Base-by-base conservation (phyloP, 1,139 yeast genomes). In the Taiozyma sp. region DNA sequence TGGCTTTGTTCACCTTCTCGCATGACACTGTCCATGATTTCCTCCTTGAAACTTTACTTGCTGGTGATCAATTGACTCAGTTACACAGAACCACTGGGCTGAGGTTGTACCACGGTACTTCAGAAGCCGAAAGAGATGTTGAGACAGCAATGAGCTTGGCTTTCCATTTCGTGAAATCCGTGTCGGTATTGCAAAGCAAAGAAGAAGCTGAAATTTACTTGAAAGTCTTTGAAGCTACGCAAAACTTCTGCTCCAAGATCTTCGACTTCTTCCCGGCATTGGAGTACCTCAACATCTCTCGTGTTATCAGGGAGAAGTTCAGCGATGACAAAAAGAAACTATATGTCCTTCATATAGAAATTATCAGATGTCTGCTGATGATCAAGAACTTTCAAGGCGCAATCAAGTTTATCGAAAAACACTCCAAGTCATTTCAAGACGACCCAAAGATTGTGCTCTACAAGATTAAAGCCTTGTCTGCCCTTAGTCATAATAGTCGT, bases 21-120 rank as follows among this genome's bases (percentile, higher is more conserved):
- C 53, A 68, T 64, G 68, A 76, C 59, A 58, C 74, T 32, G 55
- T 77, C 52, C 62, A 72, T 52, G n/a, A 63, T 62, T 29, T 69
- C 68, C 24, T 57, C 9, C 51, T 44, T 4, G 14, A 44, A 2
- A 30, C 40, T 2, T 52, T 74, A 54, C 56, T 63, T 32, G 51
- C 56, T 0, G 54, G 55, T 1, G 61, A 64, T 2, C 73, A 72
- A 49, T 65, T 72, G 7, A 62, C 65, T 22, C 65, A 65, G 24
- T 65, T 65, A 34, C 80, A 79, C 51, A 66, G 75, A 40, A 49
- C 63, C 6, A 74, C 79, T 63, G 84, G 81, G 0, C 57, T 79
- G 48, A 63, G 80, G 23, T 62, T 70, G 47, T 68, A 71, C 50
- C 67, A 70, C 14, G n/a, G 27, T 0, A 45, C 42, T 12, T 30